Evolutionary conservation across 2,329 filamentous ascomycete species (phyloP), one percentile per base, ranked within the genome.

Genomic region (Penicillium sp.): DNA sequence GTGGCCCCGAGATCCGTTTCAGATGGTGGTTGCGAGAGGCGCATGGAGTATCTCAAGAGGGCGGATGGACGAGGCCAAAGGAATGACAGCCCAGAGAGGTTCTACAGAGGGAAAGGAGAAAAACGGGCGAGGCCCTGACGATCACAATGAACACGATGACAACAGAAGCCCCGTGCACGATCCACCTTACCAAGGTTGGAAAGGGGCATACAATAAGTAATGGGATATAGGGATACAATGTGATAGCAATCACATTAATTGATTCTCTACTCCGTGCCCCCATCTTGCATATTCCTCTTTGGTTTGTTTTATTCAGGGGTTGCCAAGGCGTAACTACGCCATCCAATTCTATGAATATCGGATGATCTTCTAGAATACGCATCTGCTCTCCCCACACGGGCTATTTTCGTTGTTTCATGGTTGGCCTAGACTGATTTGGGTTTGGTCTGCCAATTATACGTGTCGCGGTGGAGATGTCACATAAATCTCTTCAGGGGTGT

Each of bases 11-110:
- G 47, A 19, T 35, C 22, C 19, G 19, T 21, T 21, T 42, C 19
- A 42, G 39, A 19, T 14, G 19, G 29, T 14, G 27, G 29, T 14
- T 21, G 31, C 21, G 4, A 35, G 19, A 49, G 55, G 27, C 43
- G 45, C 47, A 44, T 48, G 39, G 49, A 53, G 52, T 14, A 39
- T 42, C 19, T 29, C 49, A 24, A 51, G 22, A 31, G 57, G 59
- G 60, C 53, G 60, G 58, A 48, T 52, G 58, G 56, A 58, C 24
- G 50, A 63, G 59, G 58, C 56, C 60, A 62, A 67, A 65, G 61
- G 66, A 68, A 63, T 60, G 66, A 68, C 64, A 66, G 65, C 65
- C 65, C 65, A 60, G 42, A 52, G 31, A 55, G 48, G 8, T 49
- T 26, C 29, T n/a, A 26, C 27, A 37, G 22, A 37, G 53, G 57